A percentile compares a stretch with the other conserved stretches of the same genome.
Conservation (phyloP, 495 filamentous ascomycete genomes). For the Glutinoglossum americanum region DNA sequence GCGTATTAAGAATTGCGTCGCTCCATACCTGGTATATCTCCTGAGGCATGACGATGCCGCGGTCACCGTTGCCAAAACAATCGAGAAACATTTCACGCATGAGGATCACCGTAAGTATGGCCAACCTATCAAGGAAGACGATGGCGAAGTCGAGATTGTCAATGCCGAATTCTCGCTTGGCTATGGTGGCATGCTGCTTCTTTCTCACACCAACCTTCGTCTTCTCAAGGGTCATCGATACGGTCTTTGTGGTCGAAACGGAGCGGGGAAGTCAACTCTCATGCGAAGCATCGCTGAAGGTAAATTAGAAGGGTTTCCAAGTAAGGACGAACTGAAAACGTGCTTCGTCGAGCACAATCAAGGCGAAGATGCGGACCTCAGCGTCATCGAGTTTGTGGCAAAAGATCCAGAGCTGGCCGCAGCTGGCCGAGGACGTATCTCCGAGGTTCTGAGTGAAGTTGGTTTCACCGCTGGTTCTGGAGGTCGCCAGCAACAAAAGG, state of each 20-base stretch:
- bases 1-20: constrained; percentile 42
- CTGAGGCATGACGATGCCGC: constrained; percentile 31
- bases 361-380: constrained; percentile 88
- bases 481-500: constrained; percentile 65
- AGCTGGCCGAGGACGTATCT: constrained; percentile 60
- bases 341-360: constrained; percentile 99
- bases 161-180: constrained; percentile 95
- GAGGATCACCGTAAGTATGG: constrained; percentile 79
- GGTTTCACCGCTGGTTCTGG: constrained; percentile 81
- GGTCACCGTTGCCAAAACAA: constrained; percentile 36
- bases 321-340: constrained; percentile 72
- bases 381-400: constrained; percentile 72
- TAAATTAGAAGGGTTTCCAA: constrained; percentile 92
- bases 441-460: constrained; percentile 64
- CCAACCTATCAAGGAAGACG: constrained; percentile 61
- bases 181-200: constrained; percentile 93
- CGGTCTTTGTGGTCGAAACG: constrained; percentile 88
- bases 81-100: constrained; percentile 49
- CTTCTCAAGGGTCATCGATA: constrained; percentile 93
- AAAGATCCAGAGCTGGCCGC: constrained; percentile 64
- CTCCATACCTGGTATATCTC: constrained; percentile 55
- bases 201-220: constrained; percentile 88
- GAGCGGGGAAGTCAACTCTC: constrained; percentile 91
- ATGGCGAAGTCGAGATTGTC: constrained; percentile 81
- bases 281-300: constrained; percentile 92